Evolutionary conservation across 1,284 basidiomycete genomes (phyloP), one percentile per base, ranked within the genome.

Genomic region (Afroboletus lepidellus): DNA sequence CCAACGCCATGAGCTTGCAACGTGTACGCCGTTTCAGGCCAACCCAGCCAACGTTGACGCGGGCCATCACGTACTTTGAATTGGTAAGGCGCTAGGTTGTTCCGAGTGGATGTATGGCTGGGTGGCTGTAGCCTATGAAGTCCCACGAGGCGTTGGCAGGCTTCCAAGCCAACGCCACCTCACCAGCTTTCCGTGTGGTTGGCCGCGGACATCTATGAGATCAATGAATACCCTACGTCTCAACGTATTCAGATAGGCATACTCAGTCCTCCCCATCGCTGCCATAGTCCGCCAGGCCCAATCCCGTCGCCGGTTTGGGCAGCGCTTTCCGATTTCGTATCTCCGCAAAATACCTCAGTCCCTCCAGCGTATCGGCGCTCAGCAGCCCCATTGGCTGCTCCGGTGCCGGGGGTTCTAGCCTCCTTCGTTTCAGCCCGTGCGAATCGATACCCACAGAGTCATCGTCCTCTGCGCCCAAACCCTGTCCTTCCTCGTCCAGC

Each of bases 331-430:
- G 76, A 68, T 81, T 79, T 55, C 85, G 79, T 58, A 93, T 85
- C 69, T 92, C 85, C 7, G 89, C 83, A 63, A 94, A 93, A 64
- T 92, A 94, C 66, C 85, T 88, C 50, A 96, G 74, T 49, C 92
- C 89, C 60, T 94, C 90, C 25, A 95, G 66, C 5, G 92, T 87
- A 61, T 94, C 92, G 5, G 82, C 77, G 53, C 76, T 90, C 29
- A 96, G 74, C 25, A 95, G 69, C 0, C 90, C 86, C 39, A 59
- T 68, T 3, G 78, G 62, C 43, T 71, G 21, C 18, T 15, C 27
- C 47, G 50, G 54, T 50, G 55, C 41, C 33, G 48, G 30, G 0
- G 8, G 16, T 50, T 72, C 74, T 18, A 76, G 56, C 53, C 61
- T 70, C 61, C 70, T 70, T 56, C 74, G 69, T 63, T 78, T 79